These are phyloP conservation scores for Pseudocercospora eumusae DNA, from an alignment of 2,329 filamentous ascomycete genomes.

Conservation along the genomic window DNA sequence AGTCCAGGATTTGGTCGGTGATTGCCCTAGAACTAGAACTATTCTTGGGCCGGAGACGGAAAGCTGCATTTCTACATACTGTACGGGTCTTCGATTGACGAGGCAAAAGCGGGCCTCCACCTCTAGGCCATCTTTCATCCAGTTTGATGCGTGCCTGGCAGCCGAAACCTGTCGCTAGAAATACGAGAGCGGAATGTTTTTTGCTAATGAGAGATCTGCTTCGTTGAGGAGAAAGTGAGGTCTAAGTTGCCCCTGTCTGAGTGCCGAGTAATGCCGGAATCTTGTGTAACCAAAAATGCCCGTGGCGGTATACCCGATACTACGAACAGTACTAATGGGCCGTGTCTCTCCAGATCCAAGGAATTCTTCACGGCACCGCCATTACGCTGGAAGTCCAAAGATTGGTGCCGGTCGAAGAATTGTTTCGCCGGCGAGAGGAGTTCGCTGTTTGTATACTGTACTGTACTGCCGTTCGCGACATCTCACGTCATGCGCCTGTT, in stretches of 20 bases:
- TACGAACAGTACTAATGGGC: neutral
- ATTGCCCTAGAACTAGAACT: no score
- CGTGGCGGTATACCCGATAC: conserved; percentile 1
- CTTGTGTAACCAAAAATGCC: neutral
- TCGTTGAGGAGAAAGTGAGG: conserved; percentile 2
- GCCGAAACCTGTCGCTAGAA: neutral
- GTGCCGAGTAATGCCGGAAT: conserved; percentile 4
- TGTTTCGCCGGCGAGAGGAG: neutral
- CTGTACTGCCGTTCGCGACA: neutral
- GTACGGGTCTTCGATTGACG: conserved; percentile 10
- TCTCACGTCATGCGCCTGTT: conserved; percentile 1
- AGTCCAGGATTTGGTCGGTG: conserved; percentile 5
- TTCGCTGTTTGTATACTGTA: no score
- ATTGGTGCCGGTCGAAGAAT: neutral
- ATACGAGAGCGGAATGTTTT: neutral
- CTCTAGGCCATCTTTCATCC: neutral
- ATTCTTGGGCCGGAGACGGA: conserved; percentile 6
- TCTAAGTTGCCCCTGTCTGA: conserved; percentile 1
- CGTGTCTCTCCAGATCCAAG: conserved; percentile 2
- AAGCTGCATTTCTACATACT: no score
- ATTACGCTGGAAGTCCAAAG: conserved; percentile 6
- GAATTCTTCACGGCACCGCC: neutral
- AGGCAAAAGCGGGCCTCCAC: conserved; percentile 8
- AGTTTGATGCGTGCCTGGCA: neutral
- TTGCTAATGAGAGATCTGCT: neutral